Conservation (phyloP, 352 stramenopile species). For the Achlya hypogyna region DNA sequence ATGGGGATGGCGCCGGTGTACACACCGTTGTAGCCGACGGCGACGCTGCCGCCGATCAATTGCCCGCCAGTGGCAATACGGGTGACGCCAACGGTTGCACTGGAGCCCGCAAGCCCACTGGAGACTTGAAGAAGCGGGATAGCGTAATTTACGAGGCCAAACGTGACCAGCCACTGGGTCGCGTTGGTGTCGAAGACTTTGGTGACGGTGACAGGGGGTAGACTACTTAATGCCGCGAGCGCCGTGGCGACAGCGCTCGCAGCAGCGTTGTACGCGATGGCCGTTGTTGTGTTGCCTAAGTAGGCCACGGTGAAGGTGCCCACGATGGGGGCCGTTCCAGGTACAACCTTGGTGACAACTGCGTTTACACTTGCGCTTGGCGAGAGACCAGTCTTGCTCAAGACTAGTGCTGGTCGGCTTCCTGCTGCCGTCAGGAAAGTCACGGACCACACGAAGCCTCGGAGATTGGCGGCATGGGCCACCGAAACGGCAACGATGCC, state of each 20-base stretch:
- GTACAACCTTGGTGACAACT: constrained; percentile 8
- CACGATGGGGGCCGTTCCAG: background rate
- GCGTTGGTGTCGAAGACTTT: background rate
- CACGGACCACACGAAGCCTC: constrained; percentile 33
- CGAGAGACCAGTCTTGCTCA: constrained; percentile 14
- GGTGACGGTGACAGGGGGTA: constrained; percentile 1
- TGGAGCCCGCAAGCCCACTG: background rate
- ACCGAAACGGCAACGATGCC: constrained; percentile 48
- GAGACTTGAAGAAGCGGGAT: background rate
- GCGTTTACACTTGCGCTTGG: background rate
- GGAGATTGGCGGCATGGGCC: constrained; percentile 19
- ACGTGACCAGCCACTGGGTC: constrained; percentile 4
- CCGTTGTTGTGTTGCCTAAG: background rate
- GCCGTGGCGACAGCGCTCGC: background rate
- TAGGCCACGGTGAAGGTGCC: constrained; percentile 15
- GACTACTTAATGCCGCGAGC: background rate
- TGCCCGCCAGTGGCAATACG: background rate
- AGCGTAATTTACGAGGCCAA: background rate
- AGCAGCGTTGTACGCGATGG: background rate
- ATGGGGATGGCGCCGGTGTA: background rate
- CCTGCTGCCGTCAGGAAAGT: constrained; percentile 42
- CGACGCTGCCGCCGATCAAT: constrained; percentile 1
- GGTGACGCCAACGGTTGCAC: background rate
- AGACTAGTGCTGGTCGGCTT: constrained; percentile 30
- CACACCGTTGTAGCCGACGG: constrained; percentile 4